Conservation (phyloP, 148 eudicot genomes). For the Amaranthus hypochondriacus region DNA sequence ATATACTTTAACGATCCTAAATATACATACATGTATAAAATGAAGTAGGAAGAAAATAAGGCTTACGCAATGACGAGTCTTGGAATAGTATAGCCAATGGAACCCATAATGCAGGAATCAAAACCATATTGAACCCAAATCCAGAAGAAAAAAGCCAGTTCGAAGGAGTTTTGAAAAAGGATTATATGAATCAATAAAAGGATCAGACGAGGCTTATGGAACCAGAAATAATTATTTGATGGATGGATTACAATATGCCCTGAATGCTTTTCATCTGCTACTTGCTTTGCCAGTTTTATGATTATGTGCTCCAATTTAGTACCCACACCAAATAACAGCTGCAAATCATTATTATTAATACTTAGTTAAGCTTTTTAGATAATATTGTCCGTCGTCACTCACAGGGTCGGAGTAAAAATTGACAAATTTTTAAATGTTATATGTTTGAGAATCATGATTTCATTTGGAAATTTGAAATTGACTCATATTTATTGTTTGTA, state of each 20-base stretch:
- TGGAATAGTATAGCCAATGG: slow-evolving; percentile 46
- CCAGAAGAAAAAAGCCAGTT: slow-evolving; percentile 76
- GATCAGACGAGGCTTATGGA: slow-evolving; percentile 51
- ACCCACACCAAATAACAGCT: slow-evolving; percentile 69
- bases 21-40: neutral
- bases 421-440: too few relatives aligned
- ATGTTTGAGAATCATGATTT: too few relatives aligned
- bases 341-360: neutral
- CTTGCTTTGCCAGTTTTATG: slow-evolving; percentile 56
- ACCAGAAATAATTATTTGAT: slow-evolving; percentile 72
- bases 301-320: slow-evolving; percentile 76
- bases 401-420: too few relatives aligned
- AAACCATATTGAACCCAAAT: slow-evolving; percentile 77
- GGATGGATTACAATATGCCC: slow-evolving; percentile 61
- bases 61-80: slow-evolving; percentile 60
- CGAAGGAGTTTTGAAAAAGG: slow-evolving; percentile 75
- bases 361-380: too few relatives aligned
- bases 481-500: too few relatives aligned
- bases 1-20: neutral
- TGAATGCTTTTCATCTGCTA: slow-evolving; percentile 50
- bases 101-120: slow-evolving; percentile 80
- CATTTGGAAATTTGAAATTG: too few relatives aligned
- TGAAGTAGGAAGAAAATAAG: neutral
- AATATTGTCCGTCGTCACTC: too few relatives aligned
- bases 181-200: slow-evolving; percentile 61